Evolutionary conservation across 1,284 basidiomycete species (phyloP).

Genomic region (Pascua guehoae): DNA sequence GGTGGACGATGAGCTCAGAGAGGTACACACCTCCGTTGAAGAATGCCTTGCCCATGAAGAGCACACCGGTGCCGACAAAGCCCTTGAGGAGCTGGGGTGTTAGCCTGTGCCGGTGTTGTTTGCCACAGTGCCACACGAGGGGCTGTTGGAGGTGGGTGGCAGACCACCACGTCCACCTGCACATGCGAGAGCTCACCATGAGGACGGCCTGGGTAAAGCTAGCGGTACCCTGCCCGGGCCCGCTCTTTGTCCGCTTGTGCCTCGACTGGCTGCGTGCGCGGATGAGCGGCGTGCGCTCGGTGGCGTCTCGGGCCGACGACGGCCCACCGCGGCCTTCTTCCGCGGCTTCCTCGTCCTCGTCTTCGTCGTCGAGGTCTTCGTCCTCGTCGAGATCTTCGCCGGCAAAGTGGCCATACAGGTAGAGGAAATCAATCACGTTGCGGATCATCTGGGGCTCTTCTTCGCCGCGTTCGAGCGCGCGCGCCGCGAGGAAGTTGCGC

Average conservation of each 20-base stretch:
- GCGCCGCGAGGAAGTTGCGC: conserved; percentile 73
- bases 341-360: conserved; percentile 4
- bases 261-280: conserved; percentile 53
- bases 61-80: conserved; percentile 92
- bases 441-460: conserved; percentile 65
- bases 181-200: conserved; percentile 65
- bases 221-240: conserved; percentile 69
- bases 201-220: conserved; percentile 82
- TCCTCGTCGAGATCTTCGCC: conserved; percentile 62
- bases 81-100: conserved; percentile 73
- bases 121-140: background rate
- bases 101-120: background rate
- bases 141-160: too few species aligned
- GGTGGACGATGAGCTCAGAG: too few species aligned
- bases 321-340: too few species aligned
- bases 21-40: conserved; percentile 68
- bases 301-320: conserved; percentile 2
- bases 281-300: conserved; percentile 14
- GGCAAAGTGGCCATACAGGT: conserved; percentile 90
- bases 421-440: conserved; percentile 89
- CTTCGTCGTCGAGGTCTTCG: conserved; percentile 35
- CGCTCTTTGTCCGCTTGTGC: conserved; percentile 53
- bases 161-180: background rate
- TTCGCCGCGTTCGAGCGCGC: conserved; percentile 63
- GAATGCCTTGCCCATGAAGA: conserved; percentile 97